phyloP scores from a whole-genome alignment of 2,329 filamentous ascomycete species.

The Colletotrichum somersetense region DNA sequence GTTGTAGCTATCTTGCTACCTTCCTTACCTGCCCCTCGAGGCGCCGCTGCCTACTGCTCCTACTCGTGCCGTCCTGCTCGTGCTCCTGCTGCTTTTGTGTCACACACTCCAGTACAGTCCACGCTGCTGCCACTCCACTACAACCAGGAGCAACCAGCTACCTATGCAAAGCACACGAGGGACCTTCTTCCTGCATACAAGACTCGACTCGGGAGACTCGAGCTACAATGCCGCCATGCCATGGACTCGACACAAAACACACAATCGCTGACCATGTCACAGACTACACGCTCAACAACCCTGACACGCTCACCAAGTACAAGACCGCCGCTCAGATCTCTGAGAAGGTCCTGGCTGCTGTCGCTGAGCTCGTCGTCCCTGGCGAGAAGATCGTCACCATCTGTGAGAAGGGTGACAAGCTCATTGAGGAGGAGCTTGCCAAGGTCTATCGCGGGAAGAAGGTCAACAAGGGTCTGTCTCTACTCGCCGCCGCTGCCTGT shows the following conservation, averaged over 20 bases:
- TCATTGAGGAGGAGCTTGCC: constrained; percentile 90
- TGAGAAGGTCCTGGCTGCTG: constrained; percentile 92
- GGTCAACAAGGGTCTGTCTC: constrained; percentile 82
- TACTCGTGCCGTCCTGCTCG: constrained; percentile 44
- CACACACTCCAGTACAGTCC: constrained; percentile 45
- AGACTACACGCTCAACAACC: constrained; percentile 94
- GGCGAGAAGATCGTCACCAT: constrained; percentile 94
- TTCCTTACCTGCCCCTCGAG: neutral
- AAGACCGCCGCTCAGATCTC: constrained; percentile 96
- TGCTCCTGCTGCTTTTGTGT: constrained; percentile 42
- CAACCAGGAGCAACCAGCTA: constrained; percentile 19
- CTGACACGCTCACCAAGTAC: constrained; percentile 98
- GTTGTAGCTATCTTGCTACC: no score
- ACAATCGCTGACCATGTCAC: constrained; percentile 23
- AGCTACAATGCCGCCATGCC: constrained; percentile 8
- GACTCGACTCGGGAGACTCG: constrained; percentile 26
- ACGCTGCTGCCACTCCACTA: constrained; percentile 34
- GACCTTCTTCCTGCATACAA: constrained; percentile 11
- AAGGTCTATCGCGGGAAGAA: constrained; percentile 99
- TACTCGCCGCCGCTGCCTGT: constrained; percentile 8
- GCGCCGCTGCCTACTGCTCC: neutral
- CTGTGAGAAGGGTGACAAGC: constrained; percentile 95
- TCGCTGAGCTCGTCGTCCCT: constrained; percentile 79
- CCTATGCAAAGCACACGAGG: constrained; percentile 16
- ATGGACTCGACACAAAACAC: neutral